phyloP scores from a whole-genome alignment of 208 protist genomes.

The Strigomonas culicis region DNA sequence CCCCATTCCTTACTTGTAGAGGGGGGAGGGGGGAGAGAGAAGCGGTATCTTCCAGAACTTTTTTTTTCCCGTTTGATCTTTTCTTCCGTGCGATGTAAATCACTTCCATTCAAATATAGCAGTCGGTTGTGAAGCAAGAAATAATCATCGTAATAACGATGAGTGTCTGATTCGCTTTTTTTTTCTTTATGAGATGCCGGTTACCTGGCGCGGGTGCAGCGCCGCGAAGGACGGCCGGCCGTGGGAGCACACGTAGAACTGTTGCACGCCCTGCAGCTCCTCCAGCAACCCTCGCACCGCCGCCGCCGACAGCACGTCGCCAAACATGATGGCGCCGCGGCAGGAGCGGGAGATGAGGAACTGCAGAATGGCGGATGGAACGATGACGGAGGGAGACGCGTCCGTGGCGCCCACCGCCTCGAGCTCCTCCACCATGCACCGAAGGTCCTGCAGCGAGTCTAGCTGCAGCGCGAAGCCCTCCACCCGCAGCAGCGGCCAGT shows the following conservation, averaged over 20 bases:
- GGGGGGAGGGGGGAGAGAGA: too few species aligned
- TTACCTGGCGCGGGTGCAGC: conserved; percentile 11
- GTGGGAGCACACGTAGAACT: conserved; percentile 75
- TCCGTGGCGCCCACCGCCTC: conserved; percentile 13
- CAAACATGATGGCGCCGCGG: conserved; percentile 80
- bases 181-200: too few species aligned
- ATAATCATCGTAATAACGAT: too few species aligned
- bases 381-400: conserved; percentile 12
- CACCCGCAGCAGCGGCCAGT: conserved; percentile 50
- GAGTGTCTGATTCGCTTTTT: too few species aligned
- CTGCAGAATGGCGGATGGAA: conserved; percentile 52
- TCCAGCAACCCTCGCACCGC: conserved; percentile 24
- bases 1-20: too few species aligned
- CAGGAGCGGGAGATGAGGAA: conserved; percentile 78
- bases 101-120: too few species aligned
- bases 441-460: conserved; percentile 32
- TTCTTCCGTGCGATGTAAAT: too few species aligned
- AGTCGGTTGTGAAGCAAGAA: too few species aligned
- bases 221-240: conserved; percentile 55
- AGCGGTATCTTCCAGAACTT: too few species aligned
- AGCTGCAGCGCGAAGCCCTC: conserved; percentile 40
- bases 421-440: conserved; percentile 55
- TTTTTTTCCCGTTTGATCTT: too few species aligned
- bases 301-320: conserved; percentile 32
- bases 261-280: conserved; percentile 31